Base-by-base conservation (phyloP, 805 yeast species). In the Candida maltosa region DNA sequence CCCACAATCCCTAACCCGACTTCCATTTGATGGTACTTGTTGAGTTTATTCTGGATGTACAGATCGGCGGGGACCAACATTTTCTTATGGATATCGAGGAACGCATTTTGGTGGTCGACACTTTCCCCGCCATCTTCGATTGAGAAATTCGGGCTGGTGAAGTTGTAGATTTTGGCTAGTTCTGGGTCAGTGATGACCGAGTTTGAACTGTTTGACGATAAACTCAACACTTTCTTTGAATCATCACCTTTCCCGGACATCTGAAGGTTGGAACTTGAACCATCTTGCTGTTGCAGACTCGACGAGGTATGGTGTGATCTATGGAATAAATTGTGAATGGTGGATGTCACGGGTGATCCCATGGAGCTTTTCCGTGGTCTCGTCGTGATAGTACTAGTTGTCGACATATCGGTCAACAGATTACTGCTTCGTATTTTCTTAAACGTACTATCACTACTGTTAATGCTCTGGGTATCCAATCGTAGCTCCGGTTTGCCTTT, bases 121-220 rank as follows among this genome's bases (percentile, higher is more conserved):
- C 37, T 20, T 24, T 39, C 40, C 2, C 56, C 65, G 5, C 29
- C 16, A 10, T 51, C 58, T 11, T 60, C 66, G 5, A 48, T 24
- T 1, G 53, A 32, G 39, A 48, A 58, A 23, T 50, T 57, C 1
- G 64, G 59, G 30, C 60, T 57, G 0, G 67, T 59, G 42, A 61
- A 62, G 23, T 58, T 60, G 45, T 54, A 61, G 4, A 57, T 44
- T 41, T 48, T 41, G 5, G 65, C 69, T 34, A 56, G 51, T 24
- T 48, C 46, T 2, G 49, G 36, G 34, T 62, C 67, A 0, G 62
- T 38, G 16, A 62, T 49, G 15, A 37, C 41, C 6, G 66, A 60
- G 40, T 61, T 62, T 21, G 66, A 60, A 37, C 52, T 61, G 37
- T 55, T 59, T 5, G 67, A 61, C 2, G 67, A 60, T 17, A 62